phyloP scores from a whole-genome alignment of 164 flowering plant genomes.

The Aristolochia fimbriata region DNA sequence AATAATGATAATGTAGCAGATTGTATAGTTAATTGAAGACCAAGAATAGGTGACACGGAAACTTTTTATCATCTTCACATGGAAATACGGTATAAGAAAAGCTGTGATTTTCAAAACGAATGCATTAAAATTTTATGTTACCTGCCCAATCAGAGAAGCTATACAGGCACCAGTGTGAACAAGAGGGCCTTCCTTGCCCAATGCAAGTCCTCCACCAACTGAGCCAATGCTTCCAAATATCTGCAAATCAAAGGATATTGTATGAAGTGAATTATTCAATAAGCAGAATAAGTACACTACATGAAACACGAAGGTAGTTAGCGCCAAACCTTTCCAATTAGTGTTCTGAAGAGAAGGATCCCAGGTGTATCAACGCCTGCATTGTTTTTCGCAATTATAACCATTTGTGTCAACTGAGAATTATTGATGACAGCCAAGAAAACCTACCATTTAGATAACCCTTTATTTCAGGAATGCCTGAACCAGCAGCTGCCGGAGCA shows the following conservation, averaged over 20 bases:
- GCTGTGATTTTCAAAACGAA: background rate
- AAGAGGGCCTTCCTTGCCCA: conserved; percentile 99
- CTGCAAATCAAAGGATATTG: conserved; percentile 22
- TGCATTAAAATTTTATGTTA: conserved; percentile 19
- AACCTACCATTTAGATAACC: conserved; percentile 86
- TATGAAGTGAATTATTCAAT: background rate
- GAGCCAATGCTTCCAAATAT: conserved; percentile 99
- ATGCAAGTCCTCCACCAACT: conserved; percentile 96
- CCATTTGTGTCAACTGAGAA: conserved; percentile 4
- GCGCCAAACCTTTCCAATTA: conserved; percentile 75
- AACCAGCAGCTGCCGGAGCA: conserved; percentile 97
- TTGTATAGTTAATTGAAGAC: background rate
- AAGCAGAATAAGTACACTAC: conserved; percentile 1
- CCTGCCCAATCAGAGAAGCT: conserved; percentile 98
- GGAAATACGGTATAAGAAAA: too few relatives aligned
- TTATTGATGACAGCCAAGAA: background rate
- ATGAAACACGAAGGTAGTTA: background rate
- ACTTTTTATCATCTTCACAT: too few relatives aligned
- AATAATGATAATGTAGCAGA: background rate
- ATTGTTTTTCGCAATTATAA: conserved; percentile 13
- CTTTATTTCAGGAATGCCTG: conserved; percentile 98
- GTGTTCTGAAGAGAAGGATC: conserved; percentile 86
- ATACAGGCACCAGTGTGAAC: conserved; percentile 99
- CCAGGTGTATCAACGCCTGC: conserved; percentile 93
- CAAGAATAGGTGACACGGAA: too few relatives aligned